Conservation (phyloP, 352 stramenopile genomes). For the Phytophthora crassamura region DNA sequence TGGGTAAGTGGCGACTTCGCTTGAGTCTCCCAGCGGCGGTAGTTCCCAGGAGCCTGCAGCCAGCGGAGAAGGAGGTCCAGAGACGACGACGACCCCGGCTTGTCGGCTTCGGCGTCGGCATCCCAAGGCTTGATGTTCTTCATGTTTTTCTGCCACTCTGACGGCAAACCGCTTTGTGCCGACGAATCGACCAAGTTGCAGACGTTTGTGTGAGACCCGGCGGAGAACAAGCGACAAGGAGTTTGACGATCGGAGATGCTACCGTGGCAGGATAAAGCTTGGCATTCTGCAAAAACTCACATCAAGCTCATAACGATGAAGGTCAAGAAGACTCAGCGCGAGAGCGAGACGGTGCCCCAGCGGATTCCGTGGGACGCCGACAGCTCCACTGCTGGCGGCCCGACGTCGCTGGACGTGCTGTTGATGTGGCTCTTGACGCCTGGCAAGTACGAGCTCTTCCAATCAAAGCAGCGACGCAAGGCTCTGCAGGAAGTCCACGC, state of each 20-base stretch:
- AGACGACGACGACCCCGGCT: constrained; percentile 11
- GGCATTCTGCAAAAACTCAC: background rate
- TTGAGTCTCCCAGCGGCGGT: constrained; percentile 9
- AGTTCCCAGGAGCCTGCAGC: constrained; percentile 17
- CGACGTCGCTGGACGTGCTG: constrained; percentile 40
- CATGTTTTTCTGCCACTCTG: no score
- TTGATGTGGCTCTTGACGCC: constrained; percentile 37
- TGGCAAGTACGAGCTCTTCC: constrained; percentile 42
- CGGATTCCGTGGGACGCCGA: constrained; percentile 27
- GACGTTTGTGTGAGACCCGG: constrained; percentile 21
- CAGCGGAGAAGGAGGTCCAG: constrained; percentile 17
- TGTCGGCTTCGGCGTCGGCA: constrained; percentile 8
- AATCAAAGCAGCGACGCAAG: background rate
- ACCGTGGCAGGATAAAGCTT: no score
- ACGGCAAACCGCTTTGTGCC: no score
- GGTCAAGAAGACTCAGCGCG: background rate
- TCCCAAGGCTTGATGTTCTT: constrained; percentile 5
- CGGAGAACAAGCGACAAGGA: constrained; percentile 15
- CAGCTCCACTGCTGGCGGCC: constrained; percentile 6
- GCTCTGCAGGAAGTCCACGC: constrained; percentile 16
- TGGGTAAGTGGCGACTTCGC: background rate
- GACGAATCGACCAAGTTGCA: no score
- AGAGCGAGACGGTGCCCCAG: background rate
- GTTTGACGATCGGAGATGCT: constrained; percentile 1
- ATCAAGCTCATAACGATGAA: background rate